A percentile compares a stretch with the other conserved stretches of the same genome.
These are phyloP conservation scores for Solanum aculeatissimum DNA, from an alignment of 305 asterid species.

Conservation along the genomic window DNA sequence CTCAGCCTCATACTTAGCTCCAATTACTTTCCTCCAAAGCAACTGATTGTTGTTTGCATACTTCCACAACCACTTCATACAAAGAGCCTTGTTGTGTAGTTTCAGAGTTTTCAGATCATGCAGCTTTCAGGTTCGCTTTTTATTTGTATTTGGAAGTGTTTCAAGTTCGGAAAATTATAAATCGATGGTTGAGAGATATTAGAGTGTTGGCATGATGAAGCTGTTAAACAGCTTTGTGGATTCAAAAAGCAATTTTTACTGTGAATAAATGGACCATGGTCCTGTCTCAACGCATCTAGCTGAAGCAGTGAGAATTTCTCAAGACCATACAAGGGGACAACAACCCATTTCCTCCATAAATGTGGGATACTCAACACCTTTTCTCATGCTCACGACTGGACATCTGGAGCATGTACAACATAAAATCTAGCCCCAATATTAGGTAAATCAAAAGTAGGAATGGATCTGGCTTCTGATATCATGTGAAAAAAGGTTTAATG, in stretches of 20 bases:
- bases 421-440: not conserved
- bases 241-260: not conserved
- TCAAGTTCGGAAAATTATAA: not conserved
- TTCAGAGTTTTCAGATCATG: not conserved
- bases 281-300: not conserved
- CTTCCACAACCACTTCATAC: too few relatives aligned
- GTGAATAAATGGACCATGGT: not conserved
- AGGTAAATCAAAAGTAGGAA: not conserved
- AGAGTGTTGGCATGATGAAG: not conserved
- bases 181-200: not conserved
- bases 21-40: too few relatives aligned
- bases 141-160: not conserved
- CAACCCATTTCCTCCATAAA: not conserved
- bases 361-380: not conserved
- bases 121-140: not conserved
- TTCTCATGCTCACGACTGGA: not conserved
- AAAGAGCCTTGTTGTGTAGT: too few relatives aligned
- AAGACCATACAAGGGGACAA: not conserved
- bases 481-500: not conserved
- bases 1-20: too few relatives aligned
- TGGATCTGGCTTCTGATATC: not conserved
- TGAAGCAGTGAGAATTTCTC: not conserved
- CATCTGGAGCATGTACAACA: not conserved
- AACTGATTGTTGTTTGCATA: too few relatives aligned
- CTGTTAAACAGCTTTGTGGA: not conserved